Conservation (phyloP, 106 monocot genomes). For the Acanthochlamys bracteata region DNA sequence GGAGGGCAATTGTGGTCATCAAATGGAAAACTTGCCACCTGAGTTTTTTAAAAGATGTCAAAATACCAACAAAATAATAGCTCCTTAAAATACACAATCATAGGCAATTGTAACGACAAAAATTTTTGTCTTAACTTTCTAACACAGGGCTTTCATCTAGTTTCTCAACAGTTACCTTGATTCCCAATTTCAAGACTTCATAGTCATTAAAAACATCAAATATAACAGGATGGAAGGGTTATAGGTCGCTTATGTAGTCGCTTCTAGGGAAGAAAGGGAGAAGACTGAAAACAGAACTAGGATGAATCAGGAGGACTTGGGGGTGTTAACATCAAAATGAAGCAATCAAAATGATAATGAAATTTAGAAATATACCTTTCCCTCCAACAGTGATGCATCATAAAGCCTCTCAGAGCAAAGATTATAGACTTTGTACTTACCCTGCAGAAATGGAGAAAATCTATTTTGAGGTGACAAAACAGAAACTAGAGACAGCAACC, state of each 20-base stretch:
- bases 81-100: neutral
- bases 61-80: neutral
- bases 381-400: conserved; percentile 76
- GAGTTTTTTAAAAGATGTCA: conserved; percentile 1
- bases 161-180: neutral
- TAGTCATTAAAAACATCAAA: too few species aligned
- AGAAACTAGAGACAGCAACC: neutral
- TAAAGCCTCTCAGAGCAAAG: conserved; percentile 84
- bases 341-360: neutral
- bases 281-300: too few species aligned
- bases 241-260: too few species aligned
- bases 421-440: conserved; percentile 86
- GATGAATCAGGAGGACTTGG: too few species aligned
- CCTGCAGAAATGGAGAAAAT: conserved; percentile 26
- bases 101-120: conserved; percentile 1
- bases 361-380: conserved; percentile 44
- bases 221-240: too few species aligned
- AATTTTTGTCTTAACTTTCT: neutral
- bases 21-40: conserved; percentile 97
- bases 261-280: too few species aligned
- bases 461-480: neutral
- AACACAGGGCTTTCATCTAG: neutral
- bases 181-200: too few species aligned
- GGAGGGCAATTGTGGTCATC: conserved; percentile 99
- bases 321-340: neutral